Base-by-base conservation (phyloP, 352 stramenopile species). In the Phytophthora brassicae region DNA sequence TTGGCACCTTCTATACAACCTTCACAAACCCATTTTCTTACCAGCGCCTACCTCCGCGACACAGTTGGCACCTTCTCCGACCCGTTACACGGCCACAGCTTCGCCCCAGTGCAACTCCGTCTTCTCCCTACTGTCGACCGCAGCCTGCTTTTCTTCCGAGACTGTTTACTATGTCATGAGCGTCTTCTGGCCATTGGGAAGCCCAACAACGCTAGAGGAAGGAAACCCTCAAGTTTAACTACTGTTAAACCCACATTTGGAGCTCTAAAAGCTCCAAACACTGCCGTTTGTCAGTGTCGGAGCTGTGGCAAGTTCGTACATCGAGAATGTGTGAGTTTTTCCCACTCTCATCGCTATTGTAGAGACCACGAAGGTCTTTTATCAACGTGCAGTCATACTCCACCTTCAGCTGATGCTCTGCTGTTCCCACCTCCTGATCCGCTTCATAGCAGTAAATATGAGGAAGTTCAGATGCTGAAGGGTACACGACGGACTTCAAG, bases 81-180 rank as follows among this genome's bases (percentile, higher is more conserved):
- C 54, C 74, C 80, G 39, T 56, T 75, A 23, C 80, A 89, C 56
- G 73, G 69, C 43, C 80, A 89, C 68, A 87, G 80, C 66, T 89
- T 89, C 61, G 56, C 65, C 35, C 51, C 62, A 19, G 36, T 83
- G 36, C 44, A 55, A 35, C 58, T 77, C 2, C 48, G 47, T 20
- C 41, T 66, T 13, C 60, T 89, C 16, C 66, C 70, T 0, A 68
- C 73, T 6, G 70, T 87, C 3, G 77, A 87, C 60, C 80, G 74
- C 56, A 85, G 77, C 48, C 56, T 80, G 20, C 69, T 89, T 43
- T 85, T 86, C 50, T 87, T 87, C 60, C 77, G 75, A 33, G 77
- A 87, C 46, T 89, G 80, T 60, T 57, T 74, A 39, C 62, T 81
- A 23, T 89, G 80, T 46, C 56, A 69, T 5, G 68, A 87, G 58